phyloP scores from a whole-genome alignment of 345 rosid genomes.

The Aquilaria malaccensis region DNA sequence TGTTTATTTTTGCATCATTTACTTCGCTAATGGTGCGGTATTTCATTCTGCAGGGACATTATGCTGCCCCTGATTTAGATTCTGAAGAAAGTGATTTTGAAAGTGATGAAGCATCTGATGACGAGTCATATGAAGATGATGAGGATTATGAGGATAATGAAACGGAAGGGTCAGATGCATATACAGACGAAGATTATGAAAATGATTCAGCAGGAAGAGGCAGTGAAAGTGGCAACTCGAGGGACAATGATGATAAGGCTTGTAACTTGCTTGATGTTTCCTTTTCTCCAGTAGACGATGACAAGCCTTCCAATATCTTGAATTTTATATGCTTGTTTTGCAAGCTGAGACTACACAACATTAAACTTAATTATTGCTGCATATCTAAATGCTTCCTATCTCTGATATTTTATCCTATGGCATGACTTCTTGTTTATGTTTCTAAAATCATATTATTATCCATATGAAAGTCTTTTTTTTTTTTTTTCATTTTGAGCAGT shows the following conservation, averaged over 20 bases:
- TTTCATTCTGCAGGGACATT: constrained; percentile 62
- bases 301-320: background rate
- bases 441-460: no score
- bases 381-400: no score
- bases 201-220: constrained; percentile 41
- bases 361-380: no score
- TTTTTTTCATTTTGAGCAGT: no score
- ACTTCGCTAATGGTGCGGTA: constrained; percentile 18
- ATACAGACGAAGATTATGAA: constrained; percentile 48
- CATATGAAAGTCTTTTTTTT: no score
- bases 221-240: constrained; percentile 36
- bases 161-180: constrained; percentile 41
- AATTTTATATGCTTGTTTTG: background rate
- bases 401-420: no score
- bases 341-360: no score
- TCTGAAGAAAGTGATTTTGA: constrained; percentile 81
- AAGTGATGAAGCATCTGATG: constrained; percentile 76
- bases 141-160: constrained; percentile 40
- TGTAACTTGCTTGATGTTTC: background rate
- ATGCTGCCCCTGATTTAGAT: constrained; percentile 65
- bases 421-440: no score
- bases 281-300: no score
- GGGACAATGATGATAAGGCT: constrained; percentile 42
- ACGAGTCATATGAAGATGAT: constrained; percentile 70
- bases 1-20: constrained; percentile 17